These are phyloP conservation scores for Linnemannia zychae DNA, from an alignment of 192 early-diverging fungal genomes.

Conservation along the genomic window DNA sequence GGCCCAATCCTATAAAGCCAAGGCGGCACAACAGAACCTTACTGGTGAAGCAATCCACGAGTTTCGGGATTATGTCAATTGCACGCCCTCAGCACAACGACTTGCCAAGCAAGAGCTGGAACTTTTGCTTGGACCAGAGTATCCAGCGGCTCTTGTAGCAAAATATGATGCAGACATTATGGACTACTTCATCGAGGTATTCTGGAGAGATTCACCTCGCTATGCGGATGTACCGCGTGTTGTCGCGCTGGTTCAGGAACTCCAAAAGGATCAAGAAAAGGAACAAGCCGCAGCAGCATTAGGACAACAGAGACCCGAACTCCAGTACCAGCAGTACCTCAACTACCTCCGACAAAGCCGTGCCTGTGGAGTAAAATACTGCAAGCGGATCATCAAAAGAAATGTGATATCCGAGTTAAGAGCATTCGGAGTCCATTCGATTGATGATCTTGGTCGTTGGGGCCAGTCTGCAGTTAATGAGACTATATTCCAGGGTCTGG, in stretches of 20 bases:
- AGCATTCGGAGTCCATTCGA: constrained; percentile 1
- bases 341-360: constrained; percentile 1
- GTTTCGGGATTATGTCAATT: not conserved
- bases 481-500: not conserved
- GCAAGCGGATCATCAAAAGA: not conserved
- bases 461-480: not conserved
- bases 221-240: constrained; percentile 4
- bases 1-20: not conserved
- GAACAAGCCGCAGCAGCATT: not conserved
- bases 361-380: constrained; percentile 3
- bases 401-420: not conserved
- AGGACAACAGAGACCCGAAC: not conserved
- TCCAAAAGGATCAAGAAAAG: constrained; percentile 6
- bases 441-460: not conserved
- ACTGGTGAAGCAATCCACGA: not conserved
- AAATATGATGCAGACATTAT: not conserved
- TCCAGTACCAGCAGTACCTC: not conserved
- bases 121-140: not conserved
- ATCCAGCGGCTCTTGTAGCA: not conserved
- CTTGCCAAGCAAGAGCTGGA: constrained; percentile 8
- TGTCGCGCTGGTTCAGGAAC: not conserved
- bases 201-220: constrained; percentile 3
- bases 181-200: not conserved
- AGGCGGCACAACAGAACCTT: not conserved
- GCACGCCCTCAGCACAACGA: not conserved